Evolutionary conservation across 176 grass and related monocot genomes (phyloP).

Genomic region (Cocos nucifera): DNA sequence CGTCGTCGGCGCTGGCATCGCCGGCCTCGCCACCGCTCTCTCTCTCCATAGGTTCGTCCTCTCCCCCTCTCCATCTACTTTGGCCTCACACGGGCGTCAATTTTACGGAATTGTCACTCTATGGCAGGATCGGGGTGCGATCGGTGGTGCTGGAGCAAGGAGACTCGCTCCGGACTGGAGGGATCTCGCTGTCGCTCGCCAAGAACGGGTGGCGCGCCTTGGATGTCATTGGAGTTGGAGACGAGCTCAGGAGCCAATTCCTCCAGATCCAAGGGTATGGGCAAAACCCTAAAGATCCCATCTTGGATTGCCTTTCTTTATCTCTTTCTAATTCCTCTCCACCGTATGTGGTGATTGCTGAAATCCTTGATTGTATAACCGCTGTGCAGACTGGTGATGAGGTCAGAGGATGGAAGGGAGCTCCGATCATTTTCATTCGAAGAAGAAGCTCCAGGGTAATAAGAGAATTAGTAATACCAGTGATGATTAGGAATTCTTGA

Average conservation of each 20-base stretch:
- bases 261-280: conserved; percentile 66
- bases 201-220: conserved; percentile 92
- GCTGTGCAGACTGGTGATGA: conserved; percentile 73
- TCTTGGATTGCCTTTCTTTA: not conserved
- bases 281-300: not conserved
- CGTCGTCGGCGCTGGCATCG: conserved; percentile 79
- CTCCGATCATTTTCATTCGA: conserved; percentile 74
- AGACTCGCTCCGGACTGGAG: conserved; percentile 52
- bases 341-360: conserved; percentile 19
- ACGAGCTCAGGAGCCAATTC: conserved; percentile 69
- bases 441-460: conserved; percentile 77
- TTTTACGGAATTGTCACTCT: too few species aligned
- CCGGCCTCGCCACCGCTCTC: conserved; percentile 62
- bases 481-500: too few species aligned
- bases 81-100: too few species aligned
- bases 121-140: conserved; percentile 42
- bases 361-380: conserved; percentile 40
- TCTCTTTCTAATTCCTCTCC: not conserved
- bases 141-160: conserved; percentile 76
- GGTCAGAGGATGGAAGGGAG: conserved; percentile 49
- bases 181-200: conserved; percentile 85
- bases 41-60: conserved; percentile 30
- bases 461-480: not conserved
- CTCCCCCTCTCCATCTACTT: too few species aligned
- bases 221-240: conserved; percentile 67